Percentiles rank a stretch among this genome's conserved stretches.
Evolutionary conservation across 192 early-diverging fungal species (phyloP).

Genomic region (Paraglomus occultum): DNA sequence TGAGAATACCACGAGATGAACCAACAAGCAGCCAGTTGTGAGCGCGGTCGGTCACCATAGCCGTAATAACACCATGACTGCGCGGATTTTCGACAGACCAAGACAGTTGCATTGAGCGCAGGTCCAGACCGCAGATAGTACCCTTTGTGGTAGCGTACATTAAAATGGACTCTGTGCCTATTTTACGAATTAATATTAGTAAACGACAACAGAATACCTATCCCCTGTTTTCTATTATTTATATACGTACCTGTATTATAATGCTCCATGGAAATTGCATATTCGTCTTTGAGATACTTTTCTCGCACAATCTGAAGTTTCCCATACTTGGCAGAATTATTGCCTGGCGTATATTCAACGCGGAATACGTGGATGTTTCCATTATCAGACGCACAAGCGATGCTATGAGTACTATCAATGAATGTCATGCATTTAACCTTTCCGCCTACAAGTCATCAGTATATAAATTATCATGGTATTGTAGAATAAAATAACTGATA

Average conservation of each 20-base stretch:
- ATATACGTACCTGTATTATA: conserved; percentile 58
- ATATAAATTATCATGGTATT: not conserved
- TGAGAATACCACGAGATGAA: conserved; percentile 72
- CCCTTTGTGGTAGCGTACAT: conserved; percentile 70
- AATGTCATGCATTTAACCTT: conserved; percentile 75
- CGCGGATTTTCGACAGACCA: conserved; percentile 60
- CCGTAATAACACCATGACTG: conserved; percentile 62
- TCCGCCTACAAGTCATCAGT: conserved; percentile 51
- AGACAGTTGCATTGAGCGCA: conserved; percentile 66
- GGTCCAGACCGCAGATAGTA: conserved; percentile 68
- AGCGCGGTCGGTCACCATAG: conserved; percentile 61
- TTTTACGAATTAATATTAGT: conserved; percentile 3
- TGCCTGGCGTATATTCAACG: conserved; percentile 42
- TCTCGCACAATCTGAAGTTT: conserved; percentile 59
- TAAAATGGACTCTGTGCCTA: conserved; percentile 54
- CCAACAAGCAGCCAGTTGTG: conserved; percentile 70
- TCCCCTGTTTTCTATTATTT: not conserved
- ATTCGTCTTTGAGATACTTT: conserved; percentile 55
- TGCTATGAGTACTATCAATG: conserved; percentile 73
- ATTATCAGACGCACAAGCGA: conserved; percentile 77
- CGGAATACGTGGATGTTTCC: conserved; percentile 79
- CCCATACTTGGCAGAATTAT: conserved; percentile 53
- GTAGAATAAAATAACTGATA: conserved; percentile 11
- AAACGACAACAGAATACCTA: not conserved
- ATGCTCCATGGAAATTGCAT: conserved; percentile 62